Evolutionary conservation across 257 asterid genomes (phyloP).

Genomic region (Jacaranda copaia): DNA sequence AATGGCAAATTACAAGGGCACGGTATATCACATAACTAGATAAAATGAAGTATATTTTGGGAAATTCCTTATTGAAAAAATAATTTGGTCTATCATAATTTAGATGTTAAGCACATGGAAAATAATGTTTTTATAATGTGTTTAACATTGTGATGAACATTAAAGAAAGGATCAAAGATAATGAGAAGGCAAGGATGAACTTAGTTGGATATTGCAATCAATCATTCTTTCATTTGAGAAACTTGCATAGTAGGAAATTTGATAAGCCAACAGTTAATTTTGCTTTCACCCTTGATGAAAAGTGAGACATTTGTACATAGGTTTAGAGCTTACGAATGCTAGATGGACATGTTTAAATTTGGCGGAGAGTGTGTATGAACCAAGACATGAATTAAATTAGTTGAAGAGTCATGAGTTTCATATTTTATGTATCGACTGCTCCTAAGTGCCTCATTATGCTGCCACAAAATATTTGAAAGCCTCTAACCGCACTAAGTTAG

Average conservation of each 20-base stretch:
- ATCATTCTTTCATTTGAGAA: not conserved
- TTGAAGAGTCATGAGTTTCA: too few species aligned
- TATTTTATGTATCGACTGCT: too few species aligned
- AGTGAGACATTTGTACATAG: not conserved
- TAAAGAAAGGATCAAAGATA: not conserved
- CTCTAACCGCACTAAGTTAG: not conserved
- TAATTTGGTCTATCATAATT: not conserved
- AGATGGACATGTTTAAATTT: not conserved
- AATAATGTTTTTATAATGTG: not conserved
- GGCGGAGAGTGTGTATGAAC: not conserved
- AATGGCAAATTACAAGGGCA: not conserved
- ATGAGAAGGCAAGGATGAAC: not conserved
- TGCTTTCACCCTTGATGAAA: not conserved
- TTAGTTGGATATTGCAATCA: too few species aligned
- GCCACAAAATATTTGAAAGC: not conserved
- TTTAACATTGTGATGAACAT: not conserved
- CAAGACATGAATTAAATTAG: too few species aligned
- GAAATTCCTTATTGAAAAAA: not conserved
- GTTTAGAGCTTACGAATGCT: not conserved
- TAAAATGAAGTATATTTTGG: not conserved
- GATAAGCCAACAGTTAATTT: not conserved
- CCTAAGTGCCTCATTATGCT: too few species aligned
- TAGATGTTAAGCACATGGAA: not conserved
- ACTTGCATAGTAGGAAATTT: not conserved
- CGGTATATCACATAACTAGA: not conserved